phyloP scores from a whole-genome alignment of 176 grass and related monocot genomes.

The Aegilops bicornis region DNA sequence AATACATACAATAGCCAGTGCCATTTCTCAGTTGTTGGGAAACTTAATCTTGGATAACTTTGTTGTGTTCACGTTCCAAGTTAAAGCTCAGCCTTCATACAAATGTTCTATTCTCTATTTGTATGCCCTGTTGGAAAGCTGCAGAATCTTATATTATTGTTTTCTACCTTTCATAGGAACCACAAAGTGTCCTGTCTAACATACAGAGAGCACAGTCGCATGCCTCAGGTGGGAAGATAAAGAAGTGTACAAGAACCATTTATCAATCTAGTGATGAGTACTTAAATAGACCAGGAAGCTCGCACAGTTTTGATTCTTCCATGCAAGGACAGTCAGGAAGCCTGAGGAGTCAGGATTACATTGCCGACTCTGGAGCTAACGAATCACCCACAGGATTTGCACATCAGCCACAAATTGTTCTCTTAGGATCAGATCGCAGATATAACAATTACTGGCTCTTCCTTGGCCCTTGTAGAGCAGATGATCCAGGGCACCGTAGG shows the following conservation, averaged over 20 bases:
- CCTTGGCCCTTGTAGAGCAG: slow-evolving; percentile 71
- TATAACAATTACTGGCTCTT: slow-evolving; percentile 99
- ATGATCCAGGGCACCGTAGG: slow-evolving; percentile 89
- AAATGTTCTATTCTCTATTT: slow-evolving; percentile 13
- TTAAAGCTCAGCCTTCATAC: slow-evolving; percentile 4
- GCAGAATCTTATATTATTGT: slow-evolving; percentile 21
- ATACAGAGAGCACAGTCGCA: slow-evolving; percentile 33
- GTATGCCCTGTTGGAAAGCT: slow-evolving; percentile 5
- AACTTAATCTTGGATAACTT: slow-evolving; percentile 5
- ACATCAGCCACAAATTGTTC: slow-evolving; percentile 66
- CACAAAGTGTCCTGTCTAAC: slow-evolving; percentile 31
- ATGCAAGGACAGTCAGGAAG: slow-evolving; percentile 23
- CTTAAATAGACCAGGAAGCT: slow-evolving; percentile 39
- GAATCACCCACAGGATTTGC: slow-evolving; percentile 31
- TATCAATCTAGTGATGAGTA: slow-evolving; percentile 28
- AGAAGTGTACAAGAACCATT: slow-evolving; percentile 53
- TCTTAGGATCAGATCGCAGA: slow-evolving; percentile 82
- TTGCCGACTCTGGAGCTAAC: slow-evolving; percentile 29
- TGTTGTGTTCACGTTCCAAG: not conserved
- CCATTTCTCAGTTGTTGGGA: not conserved
- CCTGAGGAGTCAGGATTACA: slow-evolving; percentile 25
- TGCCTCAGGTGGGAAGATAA: slow-evolving; percentile 84
- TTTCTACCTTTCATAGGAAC: slow-evolving; percentile 56
- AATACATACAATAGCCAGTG: not conserved
- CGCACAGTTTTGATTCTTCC: slow-evolving; percentile 38